These are phyloP conservation scores for Aplosporella prunicola DNA, from an alignment of 2,329 filamentous ascomycete genomes.

Conservation along the genomic window DNA sequence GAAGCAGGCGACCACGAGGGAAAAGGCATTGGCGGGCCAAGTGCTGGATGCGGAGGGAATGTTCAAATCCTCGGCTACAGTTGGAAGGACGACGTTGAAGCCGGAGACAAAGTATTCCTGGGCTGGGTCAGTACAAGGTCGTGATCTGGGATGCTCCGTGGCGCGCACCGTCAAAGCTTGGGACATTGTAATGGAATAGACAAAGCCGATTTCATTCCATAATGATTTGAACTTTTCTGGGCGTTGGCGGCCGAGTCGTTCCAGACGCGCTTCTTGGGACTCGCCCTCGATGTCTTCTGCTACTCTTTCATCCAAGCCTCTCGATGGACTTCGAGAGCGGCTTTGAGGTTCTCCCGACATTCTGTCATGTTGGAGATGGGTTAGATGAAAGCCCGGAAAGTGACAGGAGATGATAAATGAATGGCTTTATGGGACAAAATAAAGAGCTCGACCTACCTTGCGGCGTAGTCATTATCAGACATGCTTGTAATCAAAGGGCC, in stretches of 20 bases:
- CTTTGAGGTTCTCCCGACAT: no score
- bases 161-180: slow-evolving; percentile 16
- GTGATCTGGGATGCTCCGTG: background rate
- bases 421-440: no score
- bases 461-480: no score
- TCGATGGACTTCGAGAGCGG: no score
- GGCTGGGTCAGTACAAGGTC: background rate
- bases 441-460: no score
- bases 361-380: no score
- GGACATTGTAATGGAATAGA: slow-evolving; percentile 37
- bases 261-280: slow-evolving; percentile 26
- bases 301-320: background rate
- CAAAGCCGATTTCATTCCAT: slow-evolving; percentile 47
- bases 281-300: slow-evolving; percentile 4
- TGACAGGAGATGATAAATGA: no score
- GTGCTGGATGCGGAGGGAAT: slow-evolving; percentile 57
- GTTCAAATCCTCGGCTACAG: slow-evolving; percentile 47
- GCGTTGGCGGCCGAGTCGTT: slow-evolving; percentile 49
- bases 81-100: slow-evolving; percentile 60
- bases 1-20: slow-evolving; percentile 39
- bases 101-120: slow-evolving; percentile 69
- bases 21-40: slow-evolving; percentile 45
- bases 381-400: no score
- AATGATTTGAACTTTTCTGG: slow-evolving; percentile 42
- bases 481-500: no score